Percentiles rank a stretch among this genome's conserved stretches.
These are phyloP conservation scores for Penicillium maclennaniae DNA, from an alignment of 495 filamentous ascomycete species.

Conservation along the genomic window DNA sequence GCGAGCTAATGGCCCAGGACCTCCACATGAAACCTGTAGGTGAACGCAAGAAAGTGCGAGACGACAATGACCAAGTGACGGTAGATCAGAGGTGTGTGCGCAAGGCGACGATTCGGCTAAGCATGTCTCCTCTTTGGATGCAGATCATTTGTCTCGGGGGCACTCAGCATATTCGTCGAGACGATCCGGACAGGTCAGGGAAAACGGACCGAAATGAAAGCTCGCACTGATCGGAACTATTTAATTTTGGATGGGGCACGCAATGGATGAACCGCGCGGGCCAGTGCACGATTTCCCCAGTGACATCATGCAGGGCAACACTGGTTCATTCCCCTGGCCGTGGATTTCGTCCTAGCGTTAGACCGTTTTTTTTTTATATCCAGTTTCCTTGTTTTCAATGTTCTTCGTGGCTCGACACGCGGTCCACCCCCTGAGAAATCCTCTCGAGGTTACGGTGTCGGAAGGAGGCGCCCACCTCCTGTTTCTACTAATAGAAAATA, in stretches of 20 bases:
- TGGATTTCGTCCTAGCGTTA: slow-evolving; percentile 15
- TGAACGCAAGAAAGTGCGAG: background rate
- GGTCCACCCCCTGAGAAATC: background rate
- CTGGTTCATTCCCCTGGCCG: background rate
- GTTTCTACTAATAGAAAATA: slow-evolving; percentile 30
- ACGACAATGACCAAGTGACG: background rate
- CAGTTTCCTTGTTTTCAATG: background rate
- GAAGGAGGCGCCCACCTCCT: background rate
- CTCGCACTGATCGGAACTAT: slow-evolving; percentile 13
- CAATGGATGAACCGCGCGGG: slow-evolving; percentile 11
- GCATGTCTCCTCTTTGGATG: background rate
- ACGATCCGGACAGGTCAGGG: background rate
- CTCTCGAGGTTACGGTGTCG: background rate
- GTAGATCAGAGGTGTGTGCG: background rate
- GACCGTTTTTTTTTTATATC: slow-evolving; percentile 1
- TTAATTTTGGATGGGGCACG: slow-evolving; percentile 12
- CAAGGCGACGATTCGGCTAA: background rate
- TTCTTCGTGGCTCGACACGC: background rate
- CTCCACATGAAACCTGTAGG: background rate
- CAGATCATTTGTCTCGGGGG: background rate
- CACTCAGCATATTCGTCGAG: background rate
- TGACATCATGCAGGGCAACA: slow-evolving; percentile 22
- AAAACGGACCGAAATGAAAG: slow-evolving; percentile 15
- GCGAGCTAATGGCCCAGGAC: background rate
- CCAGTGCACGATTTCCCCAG: slow-evolving; percentile 30